These are phyloP conservation scores for Syzygium grande DNA, from an alignment of 345 rosid genomes.

Conservation along the genomic window DNA sequence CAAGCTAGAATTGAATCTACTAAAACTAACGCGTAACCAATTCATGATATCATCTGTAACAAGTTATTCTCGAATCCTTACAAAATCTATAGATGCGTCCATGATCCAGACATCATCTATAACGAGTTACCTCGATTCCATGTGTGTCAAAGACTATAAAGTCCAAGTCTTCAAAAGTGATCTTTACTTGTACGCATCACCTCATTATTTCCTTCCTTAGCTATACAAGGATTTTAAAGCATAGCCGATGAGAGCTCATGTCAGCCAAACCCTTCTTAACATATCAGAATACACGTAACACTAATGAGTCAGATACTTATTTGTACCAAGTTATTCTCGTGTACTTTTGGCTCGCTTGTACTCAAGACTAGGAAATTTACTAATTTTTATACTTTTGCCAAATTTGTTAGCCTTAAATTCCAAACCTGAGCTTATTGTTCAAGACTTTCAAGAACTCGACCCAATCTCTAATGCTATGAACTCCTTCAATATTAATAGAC, in stretches of 20 bases:
- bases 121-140: background rate
- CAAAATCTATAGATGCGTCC: background rate
- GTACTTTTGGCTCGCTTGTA: background rate
- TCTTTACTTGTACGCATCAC: background rate
- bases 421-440: background rate
- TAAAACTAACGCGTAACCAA: accelerated
- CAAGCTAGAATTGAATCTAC: background rate
- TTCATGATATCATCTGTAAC: background rate
- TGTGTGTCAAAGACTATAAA: background rate
- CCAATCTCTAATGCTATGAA: background rate
- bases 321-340: background rate
- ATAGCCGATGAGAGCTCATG: background rate
- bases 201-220: background rate
- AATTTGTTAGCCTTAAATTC: background rate
- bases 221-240: background rate
- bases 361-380: background rate
- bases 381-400: background rate
- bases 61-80: background rate
- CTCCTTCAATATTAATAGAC: background rate
- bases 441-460: accelerated
- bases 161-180: background rate
- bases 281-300: no score
- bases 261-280: background rate
- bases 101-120: background rate
- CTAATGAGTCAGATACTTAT: background rate